These are phyloP conservation scores for Tetrahymena borealis DNA, from an alignment of 73 alveolate species.

Conservation along the genomic window DNA sequence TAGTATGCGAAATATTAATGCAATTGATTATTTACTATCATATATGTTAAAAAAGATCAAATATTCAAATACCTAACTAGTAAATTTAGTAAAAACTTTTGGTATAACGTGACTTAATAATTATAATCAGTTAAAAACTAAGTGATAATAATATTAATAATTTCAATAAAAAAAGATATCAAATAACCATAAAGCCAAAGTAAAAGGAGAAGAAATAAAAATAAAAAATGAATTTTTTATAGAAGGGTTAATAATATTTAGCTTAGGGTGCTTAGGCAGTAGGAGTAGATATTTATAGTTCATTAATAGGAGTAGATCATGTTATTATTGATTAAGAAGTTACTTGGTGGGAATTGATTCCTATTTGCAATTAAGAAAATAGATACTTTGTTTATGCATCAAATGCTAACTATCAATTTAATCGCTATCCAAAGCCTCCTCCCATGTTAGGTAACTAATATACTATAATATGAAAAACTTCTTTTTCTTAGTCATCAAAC, in stretches of 20 bases:
- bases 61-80: no score
- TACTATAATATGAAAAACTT: no score
- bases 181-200: no score
- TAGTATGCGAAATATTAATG: no score
- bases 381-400: not conserved
- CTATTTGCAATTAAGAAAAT: not conserved
- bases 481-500: no score
- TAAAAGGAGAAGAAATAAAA: not conserved
- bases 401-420: not conserved
- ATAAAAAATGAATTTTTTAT: not conserved
- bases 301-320: not conserved
- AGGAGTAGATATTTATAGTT: not conserved
- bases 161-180: no score
- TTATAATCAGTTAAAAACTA: no score
- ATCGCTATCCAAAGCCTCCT: not conserved
- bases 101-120: no score
- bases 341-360: not conserved
- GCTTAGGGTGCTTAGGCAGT: not conserved
- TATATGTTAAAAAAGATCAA: no score
- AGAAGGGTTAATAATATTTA: not conserved
- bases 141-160: no score
- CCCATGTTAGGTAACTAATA: not conserved
- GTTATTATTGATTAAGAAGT: not conserved
- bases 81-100: no score
- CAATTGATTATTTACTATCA: no score